Conservation (phyloP, 345 rosid genomes). For the Eucalyptus curtisii region DNA sequence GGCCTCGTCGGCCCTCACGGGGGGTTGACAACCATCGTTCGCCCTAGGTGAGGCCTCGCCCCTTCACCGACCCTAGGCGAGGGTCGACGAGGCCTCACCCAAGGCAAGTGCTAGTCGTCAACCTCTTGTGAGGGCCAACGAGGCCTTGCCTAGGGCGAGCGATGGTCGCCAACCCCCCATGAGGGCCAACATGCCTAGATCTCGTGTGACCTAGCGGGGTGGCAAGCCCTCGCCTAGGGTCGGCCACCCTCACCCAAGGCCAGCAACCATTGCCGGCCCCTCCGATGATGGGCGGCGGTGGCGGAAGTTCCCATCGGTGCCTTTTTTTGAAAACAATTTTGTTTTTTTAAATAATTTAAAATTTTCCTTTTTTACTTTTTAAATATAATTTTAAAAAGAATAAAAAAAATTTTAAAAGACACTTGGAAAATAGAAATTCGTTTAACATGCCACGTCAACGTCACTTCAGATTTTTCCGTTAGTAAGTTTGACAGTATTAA, state of each 20-base stretch:
- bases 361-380: too few relatives aligned
- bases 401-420: too few relatives aligned
- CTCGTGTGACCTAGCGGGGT: rapidly evolving
- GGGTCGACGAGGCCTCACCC: rapidly evolving
- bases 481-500: rapidly evolving
- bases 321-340: too few relatives aligned
- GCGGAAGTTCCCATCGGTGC: rapidly evolving
- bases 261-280: rapidly evolving
- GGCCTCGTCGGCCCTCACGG: rapidly evolving
- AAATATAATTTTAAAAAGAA: too few relatives aligned
- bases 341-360: too few relatives aligned
- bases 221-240: rapidly evolving
- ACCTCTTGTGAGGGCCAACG: rapidly evolving
- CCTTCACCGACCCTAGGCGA: rapidly evolving
- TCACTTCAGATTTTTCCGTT: rapidly evolving
- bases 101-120: rapidly evolving
- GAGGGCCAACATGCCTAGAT: too few relatives aligned
- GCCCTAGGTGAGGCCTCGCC: rapidly evolving
- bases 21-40: rapidly evolving
- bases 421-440: rapidly evolving
- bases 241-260: too few relatives aligned
- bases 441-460: rapidly evolving
- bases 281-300: rapidly evolving
- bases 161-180: too few relatives aligned
- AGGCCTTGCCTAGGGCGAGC: rapidly evolving